Evolutionary conservation across 208 protist species (phyloP).

Genomic region (Crithidia sp.): DNA sequence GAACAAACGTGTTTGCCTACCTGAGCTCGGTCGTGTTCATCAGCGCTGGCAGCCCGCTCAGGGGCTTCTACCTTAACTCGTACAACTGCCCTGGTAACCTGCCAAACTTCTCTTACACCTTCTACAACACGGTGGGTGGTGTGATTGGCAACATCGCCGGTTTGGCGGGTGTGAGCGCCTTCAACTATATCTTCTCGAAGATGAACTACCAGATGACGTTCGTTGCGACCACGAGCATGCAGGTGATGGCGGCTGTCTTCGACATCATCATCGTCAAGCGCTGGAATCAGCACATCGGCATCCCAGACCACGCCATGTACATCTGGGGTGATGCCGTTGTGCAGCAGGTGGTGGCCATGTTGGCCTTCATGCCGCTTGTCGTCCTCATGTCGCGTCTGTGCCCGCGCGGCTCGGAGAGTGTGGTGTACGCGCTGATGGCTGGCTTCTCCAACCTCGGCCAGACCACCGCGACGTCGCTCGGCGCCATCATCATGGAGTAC

Average conservation of each 20-base stretch:
- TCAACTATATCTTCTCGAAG: conserved; percentile 56
- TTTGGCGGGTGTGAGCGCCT: conserved; percentile 51
- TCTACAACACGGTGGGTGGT: conserved; percentile 58
- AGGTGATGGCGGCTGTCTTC: conserved; percentile 50
- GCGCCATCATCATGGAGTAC: conserved; percentile 52
- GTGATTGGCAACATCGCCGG: conserved; percentile 48
- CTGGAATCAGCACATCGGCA: conserved; percentile 58
- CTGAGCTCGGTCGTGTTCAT: conserved; percentile 45
- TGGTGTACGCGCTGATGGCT: conserved; percentile 78
- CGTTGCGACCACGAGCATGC: conserved; percentile 42
- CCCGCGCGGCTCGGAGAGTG: conserved; percentile 73
- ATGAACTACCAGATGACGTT: conserved; percentile 57
- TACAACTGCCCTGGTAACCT: conserved; percentile 38
- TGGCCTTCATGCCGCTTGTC: conserved; percentile 73
- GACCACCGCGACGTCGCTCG: conserved; percentile 42
- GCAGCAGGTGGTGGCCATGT: conserved; percentile 59
- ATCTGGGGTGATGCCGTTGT: conserved; percentile 72
- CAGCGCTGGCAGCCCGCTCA: conserved; percentile 40
- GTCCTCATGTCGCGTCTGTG: conserved; percentile 84
- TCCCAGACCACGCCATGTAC: conserved; percentile 70
- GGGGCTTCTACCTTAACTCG: conserved; percentile 48
- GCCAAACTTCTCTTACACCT: conserved; percentile 55
- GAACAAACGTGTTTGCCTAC: conserved; percentile 35
- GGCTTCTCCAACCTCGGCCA: conserved; percentile 79
- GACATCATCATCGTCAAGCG: conserved; percentile 76